Percentiles rank a stretch among this genome's conserved stretches.
Evolutionary conservation across 2,329 filamentous ascomycete genomes (phyloP).

Genomic region (Botrytis paeoniae): DNA sequence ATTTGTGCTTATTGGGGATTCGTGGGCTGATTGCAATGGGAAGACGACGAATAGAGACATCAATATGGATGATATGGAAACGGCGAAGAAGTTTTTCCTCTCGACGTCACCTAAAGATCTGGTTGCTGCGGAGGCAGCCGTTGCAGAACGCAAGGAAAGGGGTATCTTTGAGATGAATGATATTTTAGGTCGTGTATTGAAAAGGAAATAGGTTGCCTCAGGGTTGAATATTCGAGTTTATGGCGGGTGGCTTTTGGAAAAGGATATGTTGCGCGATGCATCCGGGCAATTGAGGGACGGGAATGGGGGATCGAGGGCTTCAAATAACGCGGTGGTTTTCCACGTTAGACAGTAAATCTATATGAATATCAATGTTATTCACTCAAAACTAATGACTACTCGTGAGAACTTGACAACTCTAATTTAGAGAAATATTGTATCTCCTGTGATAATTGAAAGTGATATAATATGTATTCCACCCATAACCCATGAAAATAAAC

Average conservation of each 20-base stretch:
- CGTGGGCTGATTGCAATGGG: not conserved
- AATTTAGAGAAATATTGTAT: not conserved
- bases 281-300: not conserved
- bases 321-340: not conserved
- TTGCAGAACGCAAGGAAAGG: not conserved
- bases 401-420: not conserved
- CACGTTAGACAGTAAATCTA: not conserved
- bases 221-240: too few species aligned
- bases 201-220: not conserved
- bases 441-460: not conserved
- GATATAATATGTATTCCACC: fast-evolving
- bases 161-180: not conserved
- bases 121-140: not conserved
- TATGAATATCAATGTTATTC: not conserved
- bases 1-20: not conserved
- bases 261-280: not conserved
- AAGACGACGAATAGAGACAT: not conserved
- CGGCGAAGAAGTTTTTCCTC: not conserved
- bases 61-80: constrained; percentile 1
- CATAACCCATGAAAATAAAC: not conserved
- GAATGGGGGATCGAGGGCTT: not conserved
- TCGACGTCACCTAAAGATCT: not conserved
- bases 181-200: not conserved
- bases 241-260: not conserved
- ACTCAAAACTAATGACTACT: too few species aligned